Percentiles rank a stretch among this genome's conserved stretches.
Evolutionary conservation across 2,329 filamentous ascomycete species (phyloP).

Genomic region (Fusarium heterosporum): DNA sequence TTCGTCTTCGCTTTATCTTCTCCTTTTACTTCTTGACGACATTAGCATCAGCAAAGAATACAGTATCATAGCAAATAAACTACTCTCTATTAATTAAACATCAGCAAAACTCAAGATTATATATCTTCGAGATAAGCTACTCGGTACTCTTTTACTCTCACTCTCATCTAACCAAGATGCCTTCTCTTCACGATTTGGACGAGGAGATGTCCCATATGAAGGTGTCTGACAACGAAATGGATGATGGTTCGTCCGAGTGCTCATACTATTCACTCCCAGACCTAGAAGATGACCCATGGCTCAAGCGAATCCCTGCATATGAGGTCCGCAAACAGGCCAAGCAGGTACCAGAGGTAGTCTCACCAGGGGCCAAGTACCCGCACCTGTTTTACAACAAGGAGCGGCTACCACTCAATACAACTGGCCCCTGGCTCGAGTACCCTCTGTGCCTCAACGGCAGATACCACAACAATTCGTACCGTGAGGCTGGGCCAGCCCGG

Average conservation of each 20-base stretch:
- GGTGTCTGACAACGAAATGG: constrained; percentile 8
- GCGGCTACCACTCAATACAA: neutral
- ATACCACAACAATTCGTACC: neutral
- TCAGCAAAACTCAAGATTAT: too few species aligned
- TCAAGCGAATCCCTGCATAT: neutral
- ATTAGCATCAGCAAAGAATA: too few species aligned
- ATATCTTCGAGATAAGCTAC: too few species aligned
- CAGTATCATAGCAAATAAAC: too few species aligned
- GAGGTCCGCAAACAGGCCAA: constrained; percentile 8
- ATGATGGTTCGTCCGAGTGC: constrained; percentile 11
- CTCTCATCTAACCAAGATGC: neutral
- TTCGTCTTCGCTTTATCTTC: too few species aligned
- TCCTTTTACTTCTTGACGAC: too few species aligned
- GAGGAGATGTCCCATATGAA: constrained; percentile 4
- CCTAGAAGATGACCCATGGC: neutral
- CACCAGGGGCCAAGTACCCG: neutral
- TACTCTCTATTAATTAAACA: too few species aligned
- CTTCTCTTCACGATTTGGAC: constrained; percentile 1
- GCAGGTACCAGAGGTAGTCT: neutral
- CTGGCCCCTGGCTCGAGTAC: constrained; percentile 10
- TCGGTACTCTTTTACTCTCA: too few species aligned
- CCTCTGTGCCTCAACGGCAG: neutral
- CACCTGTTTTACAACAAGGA: neutral
- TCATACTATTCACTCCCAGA: constrained; percentile 17
- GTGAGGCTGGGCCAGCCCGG: constrained; percentile 1